Percentiles rank a stretch among this genome's conserved stretches.
These are phyloP conservation scores for Globomyces pollinis-pini DNA, from an alignment of 192 early-diverging fungal species.

Conservation along the genomic window DNA sequence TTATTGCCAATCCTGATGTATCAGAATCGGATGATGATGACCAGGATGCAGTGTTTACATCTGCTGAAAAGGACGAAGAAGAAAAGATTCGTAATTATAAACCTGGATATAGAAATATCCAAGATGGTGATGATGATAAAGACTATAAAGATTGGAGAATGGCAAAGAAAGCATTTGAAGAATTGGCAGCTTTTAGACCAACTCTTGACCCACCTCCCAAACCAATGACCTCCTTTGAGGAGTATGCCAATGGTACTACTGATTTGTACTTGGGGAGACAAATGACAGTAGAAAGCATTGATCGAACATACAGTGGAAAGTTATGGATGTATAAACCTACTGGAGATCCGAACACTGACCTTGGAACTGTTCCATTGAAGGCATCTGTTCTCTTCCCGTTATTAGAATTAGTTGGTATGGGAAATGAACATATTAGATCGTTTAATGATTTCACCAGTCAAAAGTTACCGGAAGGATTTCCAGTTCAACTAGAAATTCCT, in stretches of 20 bases:
- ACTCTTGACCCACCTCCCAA: conserved; percentile 24
- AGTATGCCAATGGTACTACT: conserved; percentile 16
- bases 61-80: conserved; percentile 12
- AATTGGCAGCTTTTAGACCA: conserved; percentile 22
- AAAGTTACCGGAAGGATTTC: conserved; percentile 38
- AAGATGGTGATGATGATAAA: conserved; percentile 9
- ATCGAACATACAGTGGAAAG: conserved; percentile 23
- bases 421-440: conserved; percentile 30
- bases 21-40: not conserved
- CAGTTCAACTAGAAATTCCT: conserved; percentile 42
- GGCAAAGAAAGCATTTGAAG: conserved; percentile 12
- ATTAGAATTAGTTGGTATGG: conserved; percentile 34
- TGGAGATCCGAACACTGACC: not conserved
- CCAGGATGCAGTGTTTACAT: not conserved
- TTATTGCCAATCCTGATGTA: conserved; percentile 12
- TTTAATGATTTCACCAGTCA: conserved; percentile 32
- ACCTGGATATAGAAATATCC: conserved; percentile 13
- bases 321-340: conserved; percentile 38
- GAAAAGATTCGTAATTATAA: conserved; percentile 12
- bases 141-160: conserved; percentile 9
- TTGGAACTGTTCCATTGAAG: conserved; percentile 27
- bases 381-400: conserved; percentile 28
- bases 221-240: conserved; percentile 15
- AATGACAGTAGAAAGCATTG: conserved; percentile 1
- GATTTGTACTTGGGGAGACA: conserved; percentile 24